A percentile compares a stretch with the other conserved stretches of the same genome.
phyloP scores from a whole-genome alignment of 176 grass and related monocot genomes.

The Avena atlantica region DNA sequence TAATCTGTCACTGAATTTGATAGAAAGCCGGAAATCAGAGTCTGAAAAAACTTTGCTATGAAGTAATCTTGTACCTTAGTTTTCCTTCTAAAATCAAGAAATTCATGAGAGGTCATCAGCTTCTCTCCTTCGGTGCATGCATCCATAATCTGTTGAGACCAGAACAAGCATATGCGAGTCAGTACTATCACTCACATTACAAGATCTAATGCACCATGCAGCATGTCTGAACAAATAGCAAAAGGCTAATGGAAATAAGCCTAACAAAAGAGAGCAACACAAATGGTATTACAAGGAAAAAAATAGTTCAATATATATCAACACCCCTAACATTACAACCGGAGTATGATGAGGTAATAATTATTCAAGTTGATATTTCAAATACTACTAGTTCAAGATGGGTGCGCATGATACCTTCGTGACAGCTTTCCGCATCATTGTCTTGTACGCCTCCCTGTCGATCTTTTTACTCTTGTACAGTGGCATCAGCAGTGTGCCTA shows the following conservation, averaged over 20 bases:
- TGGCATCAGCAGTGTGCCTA: slow-evolving; percentile 84
- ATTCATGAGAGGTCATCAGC: slow-evolving; percentile 76
- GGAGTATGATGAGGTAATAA: neutral
- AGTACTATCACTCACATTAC: slow-evolving; percentile 47
- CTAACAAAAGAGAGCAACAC: slow-evolving; percentile 31
- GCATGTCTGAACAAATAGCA: slow-evolving; percentile 18
- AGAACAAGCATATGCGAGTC: slow-evolving; percentile 38
- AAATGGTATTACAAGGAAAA: neutral
- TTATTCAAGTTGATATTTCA: slow-evolving; percentile 32
- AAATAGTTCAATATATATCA: slow-evolving; percentile 24
- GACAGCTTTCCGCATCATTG: slow-evolving; percentile 92
- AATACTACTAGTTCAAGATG: slow-evolving; percentile 12
- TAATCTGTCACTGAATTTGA: slow-evolving; percentile 5
- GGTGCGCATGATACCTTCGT: slow-evolving; percentile 76
- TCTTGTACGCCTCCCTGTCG: slow-evolving; percentile 78
- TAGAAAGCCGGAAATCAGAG: slow-evolving; percentile 19
- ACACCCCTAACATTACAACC: slow-evolving; percentile 31
- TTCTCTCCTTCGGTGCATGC: slow-evolving; percentile 93
- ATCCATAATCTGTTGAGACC: slow-evolving; percentile 73
- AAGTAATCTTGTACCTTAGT: slow-evolving; percentile 72
- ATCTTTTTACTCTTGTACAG: slow-evolving; percentile 88
- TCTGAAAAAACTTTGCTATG: slow-evolving; percentile 26
- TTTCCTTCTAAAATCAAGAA: slow-evolving; percentile 93
- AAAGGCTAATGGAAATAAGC: slow-evolving; percentile 36
- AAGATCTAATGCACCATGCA: slow-evolving; percentile 38